Base-by-base conservation (phyloP, 768 basidiomycete genomes). In the Psilocybe sp. region DNA sequence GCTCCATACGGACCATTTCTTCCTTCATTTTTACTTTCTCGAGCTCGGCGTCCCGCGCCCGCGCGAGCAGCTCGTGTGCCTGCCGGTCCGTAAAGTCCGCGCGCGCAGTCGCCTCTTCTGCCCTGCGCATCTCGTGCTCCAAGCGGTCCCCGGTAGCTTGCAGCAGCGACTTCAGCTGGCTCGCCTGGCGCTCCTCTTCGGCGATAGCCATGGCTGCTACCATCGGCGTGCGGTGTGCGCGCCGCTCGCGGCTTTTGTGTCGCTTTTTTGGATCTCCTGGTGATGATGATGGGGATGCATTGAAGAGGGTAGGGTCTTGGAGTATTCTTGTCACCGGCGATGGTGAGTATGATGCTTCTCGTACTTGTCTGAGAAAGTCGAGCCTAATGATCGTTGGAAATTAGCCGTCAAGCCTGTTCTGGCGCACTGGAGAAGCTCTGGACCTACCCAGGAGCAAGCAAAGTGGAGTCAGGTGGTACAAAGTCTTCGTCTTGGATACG, bases 101-200 rank as follows among this genome's bases (percentile, higher is more conserved):
- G 37, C 81, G 75, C 36, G 68, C 54, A 33, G 73, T 73, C 0
- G 78, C 77, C 34, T 76, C 71, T 40, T 78, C 77, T n/a, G 76
- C 80, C 41, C 79, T 69, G 20, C 74, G 73, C 46, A 73, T 77
- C 67, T 84, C 83, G 41, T 73, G 67, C 58, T 84, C 79, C 35
- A 87, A 69, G 42, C 75, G 72, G 46, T 81, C 79, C 15, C 74
- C 73, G 4, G 82, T 74, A 40, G 64, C 66, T 46, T 75, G 71
- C 18, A 85, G 72, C 19, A 80, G 59, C 23, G 72, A 69, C 60
- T 82, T 84, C 52, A 84, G 71, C 49, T 76, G 73, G 48, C 72
- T 71, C n/a, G 72, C 70, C 56, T 82, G 79, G 47, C 75, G 73
- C 61, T 84, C 81, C 62, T 84, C 81, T 51, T 84, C 70, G 31